Percentiles rank a stretch among this genome's conserved stretches.
Evolutionary conservation across 345 rosid genomes (phyloP).

Genomic region (Ricinus communis): DNA sequence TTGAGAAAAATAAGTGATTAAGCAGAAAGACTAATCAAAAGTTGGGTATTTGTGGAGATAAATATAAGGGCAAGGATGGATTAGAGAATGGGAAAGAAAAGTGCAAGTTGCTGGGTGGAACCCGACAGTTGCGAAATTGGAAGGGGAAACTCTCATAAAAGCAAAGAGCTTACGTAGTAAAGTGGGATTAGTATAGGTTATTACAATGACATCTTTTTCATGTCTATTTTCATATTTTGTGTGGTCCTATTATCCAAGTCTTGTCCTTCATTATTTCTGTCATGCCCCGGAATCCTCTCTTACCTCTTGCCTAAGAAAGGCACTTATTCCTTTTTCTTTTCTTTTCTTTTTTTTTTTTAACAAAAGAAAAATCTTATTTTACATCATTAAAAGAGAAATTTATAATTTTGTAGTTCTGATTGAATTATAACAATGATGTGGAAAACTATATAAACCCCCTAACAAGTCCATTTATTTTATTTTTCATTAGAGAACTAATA

Average conservation of each 20-base stretch:
- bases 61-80: neutral
- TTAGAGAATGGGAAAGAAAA: neutral
- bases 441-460: no score
- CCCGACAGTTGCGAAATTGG: slow-evolving; percentile 29
- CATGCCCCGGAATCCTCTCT: slow-evolving; percentile 2
- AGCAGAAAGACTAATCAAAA: no score
- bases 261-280: slow-evolving; percentile 1
- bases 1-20: no score
- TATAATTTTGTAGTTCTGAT: no score
- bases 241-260: slow-evolving; percentile 2
- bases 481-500: no score
- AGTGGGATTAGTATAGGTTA: slow-evolving; percentile 24
- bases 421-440: no score
- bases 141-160: no score
- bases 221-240: slow-evolving; percentile 6
- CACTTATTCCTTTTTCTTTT: neutral
- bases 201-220: neutral
- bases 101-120: slow-evolving; percentile 36
- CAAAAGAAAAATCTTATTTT: no score
- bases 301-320: slow-evolving; percentile 13
- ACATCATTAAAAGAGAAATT: no score
- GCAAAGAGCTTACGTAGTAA: slow-evolving; percentile 28
- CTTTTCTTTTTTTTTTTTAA: neutral
- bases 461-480: no score
- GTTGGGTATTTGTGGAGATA: no score